These are phyloP conservation scores for Xylaria castorea DNA, from an alignment of 495 filamentous ascomycete species.

Conservation along the genomic window DNA sequence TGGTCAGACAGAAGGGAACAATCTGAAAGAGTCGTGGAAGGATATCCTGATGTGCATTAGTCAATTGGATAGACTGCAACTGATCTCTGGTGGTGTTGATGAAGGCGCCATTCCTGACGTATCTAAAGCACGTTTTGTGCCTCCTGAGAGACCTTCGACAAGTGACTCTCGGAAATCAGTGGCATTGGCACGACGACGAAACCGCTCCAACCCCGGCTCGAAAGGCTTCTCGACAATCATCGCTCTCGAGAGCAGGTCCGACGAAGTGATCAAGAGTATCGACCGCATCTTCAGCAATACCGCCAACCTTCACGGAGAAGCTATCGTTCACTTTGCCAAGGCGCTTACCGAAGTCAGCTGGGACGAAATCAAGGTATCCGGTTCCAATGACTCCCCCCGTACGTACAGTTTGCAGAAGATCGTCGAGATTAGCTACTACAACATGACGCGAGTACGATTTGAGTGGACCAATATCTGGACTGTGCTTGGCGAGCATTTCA, in stretches of 20 bases:
- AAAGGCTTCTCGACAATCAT: constrained; percentile 82
- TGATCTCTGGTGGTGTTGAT: constrained; percentile 93
- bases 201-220: constrained; percentile 67
- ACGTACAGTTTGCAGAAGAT: constrained; percentile 98
- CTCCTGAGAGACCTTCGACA: constrained; percentile 55
- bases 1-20: constrained; percentile 88
- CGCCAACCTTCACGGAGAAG: constrained; percentile 88
- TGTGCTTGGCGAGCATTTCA: constrained; percentile 96
- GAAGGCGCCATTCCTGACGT: constrained; percentile 93
- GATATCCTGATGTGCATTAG: constrained; percentile 95
- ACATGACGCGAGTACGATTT: constrained; percentile 97
- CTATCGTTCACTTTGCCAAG: constrained; percentile 96
- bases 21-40: constrained; percentile 88
- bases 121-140: constrained; percentile 77
- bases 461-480: constrained; percentile 99
- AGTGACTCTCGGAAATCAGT: constrained; percentile 68
- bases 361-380: constrained; percentile 98
- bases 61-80: constrained; percentile 92
- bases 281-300: constrained; percentile 97
- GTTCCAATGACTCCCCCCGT: constrained; percentile 90
- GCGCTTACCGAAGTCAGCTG: constrained; percentile 96
- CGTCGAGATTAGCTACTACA: constrained; percentile 98
- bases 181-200: constrained; percentile 68
- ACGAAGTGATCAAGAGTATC: constrained; percentile 89
- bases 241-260: constrained; percentile 87